Evolutionary conservation across 179 eudicot species (phyloP).

Genomic region (Beta corolliflora): DNA sequence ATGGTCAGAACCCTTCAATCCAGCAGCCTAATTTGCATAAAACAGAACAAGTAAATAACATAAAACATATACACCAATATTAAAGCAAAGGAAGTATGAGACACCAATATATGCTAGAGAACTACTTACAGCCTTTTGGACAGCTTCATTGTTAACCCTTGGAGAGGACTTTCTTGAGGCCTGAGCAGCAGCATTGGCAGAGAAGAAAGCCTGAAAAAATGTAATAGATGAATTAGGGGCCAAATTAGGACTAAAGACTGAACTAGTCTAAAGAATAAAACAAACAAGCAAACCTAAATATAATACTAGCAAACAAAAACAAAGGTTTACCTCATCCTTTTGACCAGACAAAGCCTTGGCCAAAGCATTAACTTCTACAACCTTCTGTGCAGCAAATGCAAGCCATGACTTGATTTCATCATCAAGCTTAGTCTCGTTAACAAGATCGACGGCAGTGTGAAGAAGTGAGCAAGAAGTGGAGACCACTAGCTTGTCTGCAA

Average conservation of each 20-base stretch:
- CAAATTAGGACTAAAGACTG: background rate
- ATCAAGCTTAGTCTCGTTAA: slow-evolving; percentile 78
- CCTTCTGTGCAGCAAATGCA: slow-evolving; percentile 93
- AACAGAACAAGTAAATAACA: slow-evolving; percentile 6
- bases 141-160: slow-evolving; percentile 77
- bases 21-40: slow-evolving; percentile 61
- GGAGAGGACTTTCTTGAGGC: slow-evolving; percentile 89
- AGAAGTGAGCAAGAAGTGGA: slow-evolving; percentile 92
- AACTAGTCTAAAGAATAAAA: background rate
- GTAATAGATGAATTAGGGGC: background rate
- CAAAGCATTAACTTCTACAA: slow-evolving; percentile 86
- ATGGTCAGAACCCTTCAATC: slow-evolving; percentile 79
- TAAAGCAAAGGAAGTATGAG: background rate
- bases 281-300: background rate
- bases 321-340: slow-evolving; percentile 70
- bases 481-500: slow-evolving; percentile 73
- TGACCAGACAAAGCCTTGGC: slow-evolving; percentile 75
- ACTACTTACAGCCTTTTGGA: slow-evolving; percentile 82
- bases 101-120: background rate
- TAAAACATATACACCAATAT: background rate
- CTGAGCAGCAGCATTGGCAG: slow-evolving; percentile 78
- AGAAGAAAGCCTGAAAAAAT: slow-evolving; percentile 64
- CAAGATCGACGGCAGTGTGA: slow-evolving; percentile 83
- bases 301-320: background rate
- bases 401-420: slow-evolving; percentile 87